A percentile compares a stretch with the other conserved stretches of the same genome.
These are phyloP conservation scores for Eimeria falciformis DNA, from an alignment of 169 alveolate genomes.

Conservation along the genomic window DNA sequence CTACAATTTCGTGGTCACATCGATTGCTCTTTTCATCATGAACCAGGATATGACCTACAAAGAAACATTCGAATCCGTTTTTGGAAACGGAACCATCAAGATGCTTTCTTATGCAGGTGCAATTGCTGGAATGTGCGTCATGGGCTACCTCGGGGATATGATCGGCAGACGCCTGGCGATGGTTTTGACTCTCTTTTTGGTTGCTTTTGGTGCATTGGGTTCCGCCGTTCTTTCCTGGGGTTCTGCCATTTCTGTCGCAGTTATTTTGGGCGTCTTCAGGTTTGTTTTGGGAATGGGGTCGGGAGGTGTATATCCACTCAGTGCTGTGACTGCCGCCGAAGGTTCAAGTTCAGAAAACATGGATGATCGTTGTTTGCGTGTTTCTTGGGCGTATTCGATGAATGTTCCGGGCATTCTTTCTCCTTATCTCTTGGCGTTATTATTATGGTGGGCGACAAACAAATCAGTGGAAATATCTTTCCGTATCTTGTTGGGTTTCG, in stretches of 20 bases:
- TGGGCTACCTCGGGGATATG: slow-evolving; percentile 70
- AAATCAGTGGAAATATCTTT: slow-evolving; percentile 8
- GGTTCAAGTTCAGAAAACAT: slow-evolving; percentile 18
- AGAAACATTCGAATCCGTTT: slow-evolving; percentile 25
- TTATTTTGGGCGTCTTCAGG: slow-evolving; percentile 46
- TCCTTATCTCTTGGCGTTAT: slow-evolving; percentile 43
- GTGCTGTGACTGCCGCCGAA: slow-evolving; percentile 72
- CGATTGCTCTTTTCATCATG: slow-evolving; percentile 63
- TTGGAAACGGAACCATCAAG: slow-evolving; percentile 65
- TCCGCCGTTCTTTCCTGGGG: slow-evolving; percentile 66
- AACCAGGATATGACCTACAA: slow-evolving; percentile 55
- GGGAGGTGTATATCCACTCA: slow-evolving; percentile 69
- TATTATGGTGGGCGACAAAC: slow-evolving; percentile 10
- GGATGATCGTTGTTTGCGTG: slow-evolving; percentile 63
- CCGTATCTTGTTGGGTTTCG: slow-evolving; percentile 56
- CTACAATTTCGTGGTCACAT: slow-evolving; percentile 72
- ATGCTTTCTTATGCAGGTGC: slow-evolving; percentile 77
- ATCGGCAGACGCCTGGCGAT: slow-evolving; percentile 55
- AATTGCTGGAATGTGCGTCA: slow-evolving; percentile 65
- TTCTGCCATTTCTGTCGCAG: slow-evolving; percentile 9
- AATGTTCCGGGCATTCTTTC: slow-evolving; percentile 69
- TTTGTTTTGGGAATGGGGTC: slow-evolving; percentile 69
- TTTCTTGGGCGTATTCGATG: slow-evolving; percentile 71
- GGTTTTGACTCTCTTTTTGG: slow-evolving; percentile 49
- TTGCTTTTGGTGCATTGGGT: slow-evolving; percentile 34